These are phyloP conservation scores for Hypomyces rosellus DNA, from an alignment of 2,329 filamentous ascomycete species.

Conservation along the genomic window DNA sequence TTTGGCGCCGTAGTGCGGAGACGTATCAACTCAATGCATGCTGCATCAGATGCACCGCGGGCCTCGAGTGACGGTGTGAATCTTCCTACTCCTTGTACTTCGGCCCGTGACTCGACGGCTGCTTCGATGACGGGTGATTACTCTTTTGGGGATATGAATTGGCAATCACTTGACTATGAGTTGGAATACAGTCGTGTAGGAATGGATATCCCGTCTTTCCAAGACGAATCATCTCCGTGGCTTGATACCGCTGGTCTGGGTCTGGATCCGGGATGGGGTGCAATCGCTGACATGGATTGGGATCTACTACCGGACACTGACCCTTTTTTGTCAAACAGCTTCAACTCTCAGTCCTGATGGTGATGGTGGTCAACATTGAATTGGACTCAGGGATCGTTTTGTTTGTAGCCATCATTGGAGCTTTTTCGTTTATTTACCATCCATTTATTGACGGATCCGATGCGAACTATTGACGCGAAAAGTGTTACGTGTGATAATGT, in stretches of 20 bases:
- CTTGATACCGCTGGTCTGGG: constrained; percentile 3
- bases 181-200: constrained; percentile 4
- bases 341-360: too few species aligned
- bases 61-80: not conserved
- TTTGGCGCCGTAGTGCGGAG: constrained; percentile 13
- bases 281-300: constrained; percentile 4
- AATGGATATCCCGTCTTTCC: not conserved
- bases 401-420: too few species aligned
- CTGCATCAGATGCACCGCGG: not conserved
- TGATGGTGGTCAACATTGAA: too few species aligned
- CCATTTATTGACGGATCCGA: too few species aligned
- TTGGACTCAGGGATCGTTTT: too few species aligned
- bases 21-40: constrained; percentile 2
- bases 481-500: too few species aligned
- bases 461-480: too few species aligned
- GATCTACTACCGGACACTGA: not conserved
- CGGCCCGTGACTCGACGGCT: not conserved
- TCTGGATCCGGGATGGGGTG: constrained; percentile 7
- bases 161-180: constrained; percentile 3
- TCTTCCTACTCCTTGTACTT: not conserved
- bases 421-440: too few species aligned
- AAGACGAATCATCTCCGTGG: not conserved
- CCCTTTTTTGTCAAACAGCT: too few species aligned
- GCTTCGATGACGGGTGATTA: constrained; percentile 1
- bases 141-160: constrained; percentile 2